These are phyloP conservation scores for Malbranchea cinnamomea DNA, from an alignment of 2,329 filamentous ascomycete genomes.

Conservation along the genomic window DNA sequence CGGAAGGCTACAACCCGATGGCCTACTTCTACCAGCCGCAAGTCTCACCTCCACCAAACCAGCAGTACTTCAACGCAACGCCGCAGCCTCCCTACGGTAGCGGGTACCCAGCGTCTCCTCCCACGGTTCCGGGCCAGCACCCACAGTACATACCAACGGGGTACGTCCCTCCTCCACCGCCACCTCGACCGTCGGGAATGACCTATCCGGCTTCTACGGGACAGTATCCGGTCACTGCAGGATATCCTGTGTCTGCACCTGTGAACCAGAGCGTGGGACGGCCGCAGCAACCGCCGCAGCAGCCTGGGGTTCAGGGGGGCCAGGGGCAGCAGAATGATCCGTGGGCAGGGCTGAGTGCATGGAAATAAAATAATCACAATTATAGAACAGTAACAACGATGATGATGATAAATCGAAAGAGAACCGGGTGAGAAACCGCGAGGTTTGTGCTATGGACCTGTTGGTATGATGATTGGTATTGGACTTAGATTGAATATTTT, in stretches of 20 bases:
- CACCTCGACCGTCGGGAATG: constrained; percentile 45
- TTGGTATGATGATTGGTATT: too few species aligned
- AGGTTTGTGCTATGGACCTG: too few species aligned
- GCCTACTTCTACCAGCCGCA: constrained; percentile 31
- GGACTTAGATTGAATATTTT: too few species aligned
- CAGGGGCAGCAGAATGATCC: constrained; percentile 37
- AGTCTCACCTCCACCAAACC: constrained; percentile 28
- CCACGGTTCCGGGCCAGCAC: constrained; percentile 20
- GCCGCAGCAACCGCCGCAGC: constrained; percentile 27
- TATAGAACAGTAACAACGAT: too few species aligned
- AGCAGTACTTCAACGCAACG: constrained; percentile 23
- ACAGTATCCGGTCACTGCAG: constrained; percentile 31
- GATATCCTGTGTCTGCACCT: constrained; percentile 35
- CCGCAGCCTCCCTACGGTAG: constrained; percentile 21
- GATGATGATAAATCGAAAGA: too few species aligned
- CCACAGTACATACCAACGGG: constrained; percentile 41
- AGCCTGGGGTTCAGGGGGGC: constrained; percentile 16
- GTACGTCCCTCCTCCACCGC: constrained; percentile 52
- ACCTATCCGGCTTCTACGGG: constrained; percentile 30
- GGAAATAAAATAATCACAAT: constrained; percentile 45
- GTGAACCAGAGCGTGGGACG: constrained; percentile 43
- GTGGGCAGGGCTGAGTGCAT: constrained; percentile 55
- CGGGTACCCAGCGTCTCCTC: constrained; percentile 18
- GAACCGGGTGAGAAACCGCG: too few species aligned
- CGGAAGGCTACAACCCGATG: constrained; percentile 36